Base-by-base conservation (phyloP, 2,329 filamentous ascomycete genomes). In the Paramyrothecium sp. region DNA sequence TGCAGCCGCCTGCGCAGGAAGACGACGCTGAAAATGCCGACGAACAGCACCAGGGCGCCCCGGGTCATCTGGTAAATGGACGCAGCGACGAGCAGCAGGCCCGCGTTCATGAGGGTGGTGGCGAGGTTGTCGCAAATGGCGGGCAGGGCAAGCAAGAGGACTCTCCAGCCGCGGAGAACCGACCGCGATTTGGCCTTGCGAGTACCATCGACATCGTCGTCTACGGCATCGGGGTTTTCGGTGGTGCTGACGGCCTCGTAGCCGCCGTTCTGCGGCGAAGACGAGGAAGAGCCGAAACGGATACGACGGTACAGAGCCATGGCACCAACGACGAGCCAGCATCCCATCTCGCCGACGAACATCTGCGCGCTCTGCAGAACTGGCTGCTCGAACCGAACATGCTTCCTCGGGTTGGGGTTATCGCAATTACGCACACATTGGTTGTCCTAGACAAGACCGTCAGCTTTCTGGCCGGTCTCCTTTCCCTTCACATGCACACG, bases 41-140 rank as follows among this genome's bases (percentile, higher is more conserved):
- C 95, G 66, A 99, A 99, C 7, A 99, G 82, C 3, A 99, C 94
- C 47, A 99, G 81, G 1, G 95, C 95, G 10, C 95, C 95, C 58
- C 95, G 83, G 1, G 94, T 98, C 95, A 99, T 99, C 77, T 99
- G 95, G 76, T 97, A 99, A 69, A 99, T 97, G 59, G 91, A 96
- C 2, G 95, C 92, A 13, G 91, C 95, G 22, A 98, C 93, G 71
- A 98, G 93, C 52, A 98, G 82, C 63, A 99, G 81, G 3, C 95
- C 95, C 4, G 92, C 90, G 69, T 99, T 99, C 93, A 99, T 98
- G 56, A 98, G 83, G 3, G 95, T 99, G 4, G 95, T 99, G 51
- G 92, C 95, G 22, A 90, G 87, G 62, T 98, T 97, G 71, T 99
- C 95, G 75, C 93, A 97, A 69, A 92, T 89, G 47, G 95, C 91